Conservation (phyloP, 2,329 filamentous ascomycete species). For the Pseudocercospora musae region DNA sequence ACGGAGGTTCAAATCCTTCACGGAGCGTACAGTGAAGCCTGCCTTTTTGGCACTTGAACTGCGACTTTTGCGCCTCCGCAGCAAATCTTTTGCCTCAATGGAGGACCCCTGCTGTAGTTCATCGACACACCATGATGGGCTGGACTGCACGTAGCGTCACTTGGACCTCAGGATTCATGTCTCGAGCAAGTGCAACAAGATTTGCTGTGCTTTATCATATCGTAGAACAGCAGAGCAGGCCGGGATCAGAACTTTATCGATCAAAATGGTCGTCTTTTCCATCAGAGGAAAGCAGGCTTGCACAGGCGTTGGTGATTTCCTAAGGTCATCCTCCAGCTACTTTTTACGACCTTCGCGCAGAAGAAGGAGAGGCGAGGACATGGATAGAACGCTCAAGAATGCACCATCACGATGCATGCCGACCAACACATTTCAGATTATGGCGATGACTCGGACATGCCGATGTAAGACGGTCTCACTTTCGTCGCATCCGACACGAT, state of each 20-base stretch:
- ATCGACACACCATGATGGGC: not conserved
- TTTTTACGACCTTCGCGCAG: not conserved
- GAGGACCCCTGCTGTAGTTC: not conserved
- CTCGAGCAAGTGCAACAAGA: not conserved
- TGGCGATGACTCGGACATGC: not conserved
- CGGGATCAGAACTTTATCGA: not conserved
- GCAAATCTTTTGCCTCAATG: not conserved
- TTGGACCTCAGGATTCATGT: not conserved
- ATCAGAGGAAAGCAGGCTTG: not conserved
- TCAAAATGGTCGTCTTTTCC: not conserved
- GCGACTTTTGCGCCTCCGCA: not conserved
- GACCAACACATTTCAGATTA: not conserved
- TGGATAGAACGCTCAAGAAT: not conserved
- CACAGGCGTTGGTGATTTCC: not conserved
- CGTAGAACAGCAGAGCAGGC: not conserved
- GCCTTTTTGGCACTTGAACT: not conserved
- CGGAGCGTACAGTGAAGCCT: not conserved
- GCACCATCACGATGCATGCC: not conserved
- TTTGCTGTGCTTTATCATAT: not conserved
- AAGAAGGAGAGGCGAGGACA: not conserved
- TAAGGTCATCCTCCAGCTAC: not conserved
- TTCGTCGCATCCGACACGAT: not conserved
- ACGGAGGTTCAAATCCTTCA: slow-evolving; percentile 13
- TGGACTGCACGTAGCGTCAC: not conserved
- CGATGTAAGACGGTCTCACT: not conserved